Conservation (phyloP, 371 early-diverging fungal genomes). For the Lichtheimia corymbifera region DNA sequence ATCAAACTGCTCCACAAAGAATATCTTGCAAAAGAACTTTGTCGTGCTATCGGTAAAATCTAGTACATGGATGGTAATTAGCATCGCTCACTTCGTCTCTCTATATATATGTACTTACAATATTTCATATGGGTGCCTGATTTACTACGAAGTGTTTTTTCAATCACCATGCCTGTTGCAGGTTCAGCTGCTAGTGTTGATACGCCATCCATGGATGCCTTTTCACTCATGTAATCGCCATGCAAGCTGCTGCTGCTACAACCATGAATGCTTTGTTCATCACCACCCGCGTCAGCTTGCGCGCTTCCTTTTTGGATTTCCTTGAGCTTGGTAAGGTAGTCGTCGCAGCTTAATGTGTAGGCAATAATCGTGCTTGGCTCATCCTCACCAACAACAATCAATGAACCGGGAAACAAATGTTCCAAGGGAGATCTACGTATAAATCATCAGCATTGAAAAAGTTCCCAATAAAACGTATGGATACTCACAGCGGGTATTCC, state of each 20-base stretch:
- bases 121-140: constrained; percentile 68
- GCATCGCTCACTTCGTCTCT: too few species aligned
- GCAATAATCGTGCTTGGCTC: constrained; percentile 96
- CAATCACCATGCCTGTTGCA: constrained; percentile 37
- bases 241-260: constrained; percentile 34
- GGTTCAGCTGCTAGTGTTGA: constrained; percentile 4
- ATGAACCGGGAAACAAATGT: constrained; percentile 86
- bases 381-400: constrained; percentile 87
- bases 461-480: too few species aligned
- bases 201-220: constrained; percentile 3
- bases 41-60: constrained; percentile 79
- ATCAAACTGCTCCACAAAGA: constrained; percentile 95
- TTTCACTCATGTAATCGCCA: constrained; percentile 2
- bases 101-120: too few species aligned
- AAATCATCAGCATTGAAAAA: background rate
- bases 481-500: constrained; percentile 74
- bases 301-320: background rate
- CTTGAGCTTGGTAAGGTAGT: constrained; percentile 48
- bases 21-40: constrained; percentile 84
- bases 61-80: constrained; percentile 8
- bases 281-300: background rate
- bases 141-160: constrained; percentile 63
- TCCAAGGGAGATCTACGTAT: constrained; percentile 66
- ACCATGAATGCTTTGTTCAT: constrained; percentile 8
- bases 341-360: constrained; percentile 69